Conservation (phyloP, 2,329 filamentous ascomycete species). For the Cadophora luteo-olivacea region DNA sequence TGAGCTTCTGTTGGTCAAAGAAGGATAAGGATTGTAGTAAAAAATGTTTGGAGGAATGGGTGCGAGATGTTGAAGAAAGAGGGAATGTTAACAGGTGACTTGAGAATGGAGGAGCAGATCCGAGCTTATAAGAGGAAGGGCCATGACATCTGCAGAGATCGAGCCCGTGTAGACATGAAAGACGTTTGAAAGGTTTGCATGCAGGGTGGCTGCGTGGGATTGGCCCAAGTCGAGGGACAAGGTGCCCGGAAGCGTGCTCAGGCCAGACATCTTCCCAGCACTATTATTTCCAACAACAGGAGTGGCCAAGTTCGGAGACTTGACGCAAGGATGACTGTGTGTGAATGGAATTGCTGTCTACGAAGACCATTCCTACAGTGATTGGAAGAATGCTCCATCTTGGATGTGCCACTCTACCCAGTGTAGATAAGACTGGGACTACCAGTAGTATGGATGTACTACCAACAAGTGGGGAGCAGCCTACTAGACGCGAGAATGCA, state of each 20-base stretch:
- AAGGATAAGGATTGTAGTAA: constrained; percentile 43
- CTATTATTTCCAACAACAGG: constrained; percentile 23
- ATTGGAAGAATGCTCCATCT: constrained; percentile 44
- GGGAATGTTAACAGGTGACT: constrained; percentile 41
- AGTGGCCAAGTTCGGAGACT: constrained; percentile 33
- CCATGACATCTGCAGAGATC: constrained; percentile 13
- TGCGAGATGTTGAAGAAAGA: constrained; percentile 33
- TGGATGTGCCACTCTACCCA: constrained; percentile 34
- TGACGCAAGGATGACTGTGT: constrained; percentile 38
- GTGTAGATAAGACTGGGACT: constrained; percentile 22
- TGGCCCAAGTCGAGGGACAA: constrained; percentile 31
- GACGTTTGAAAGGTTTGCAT: constrained; percentile 28
- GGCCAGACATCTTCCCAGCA: constrained; percentile 25
- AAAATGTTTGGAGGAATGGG: constrained; percentile 45
- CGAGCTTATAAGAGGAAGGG: constrained; percentile 41
- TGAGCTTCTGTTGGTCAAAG: constrained; percentile 35
- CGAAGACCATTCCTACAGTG: constrained; percentile 29
- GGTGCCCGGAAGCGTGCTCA: constrained; percentile 28
- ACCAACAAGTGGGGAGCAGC: constrained; percentile 15
- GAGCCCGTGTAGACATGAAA: constrained; percentile 14
- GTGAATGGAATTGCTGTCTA: constrained; percentile 27
- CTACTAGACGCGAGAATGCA: constrained; percentile 18
- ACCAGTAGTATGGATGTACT: constrained; percentile 18
- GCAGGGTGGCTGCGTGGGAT: constrained; percentile 37
- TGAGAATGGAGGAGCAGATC: constrained; percentile 44